phyloP scores from a whole-genome alignment of 306 rosid species.

The Erythrophleum fordii region DNA sequence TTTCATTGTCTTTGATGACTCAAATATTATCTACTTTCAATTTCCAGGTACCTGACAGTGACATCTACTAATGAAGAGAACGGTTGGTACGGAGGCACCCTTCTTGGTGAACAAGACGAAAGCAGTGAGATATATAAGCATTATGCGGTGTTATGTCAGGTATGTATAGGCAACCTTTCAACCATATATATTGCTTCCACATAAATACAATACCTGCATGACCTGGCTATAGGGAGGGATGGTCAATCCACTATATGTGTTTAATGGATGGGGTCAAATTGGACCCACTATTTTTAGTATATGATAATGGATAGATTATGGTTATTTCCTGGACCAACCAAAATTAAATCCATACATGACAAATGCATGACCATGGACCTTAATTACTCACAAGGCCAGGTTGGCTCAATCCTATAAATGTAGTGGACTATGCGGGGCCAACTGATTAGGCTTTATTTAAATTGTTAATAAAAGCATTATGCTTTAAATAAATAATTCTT shows the following conservation, averaged over 20 bases:
- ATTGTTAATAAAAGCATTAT: too few species aligned
- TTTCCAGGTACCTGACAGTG: conserved; percentile 73
- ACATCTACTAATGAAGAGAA: conserved; percentile 75
- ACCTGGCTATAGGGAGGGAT: background rate
- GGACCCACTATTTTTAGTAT: too few species aligned
- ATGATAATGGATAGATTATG: too few species aligned
- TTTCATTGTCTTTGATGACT: conserved; percentile 9
- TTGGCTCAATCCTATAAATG: too few species aligned
- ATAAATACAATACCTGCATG: background rate
- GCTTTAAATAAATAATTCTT: too few species aligned
- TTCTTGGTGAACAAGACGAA: conserved; percentile 88
- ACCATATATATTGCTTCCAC: background rate
- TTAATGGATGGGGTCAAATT: too few species aligned
- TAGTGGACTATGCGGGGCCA: too few species aligned
- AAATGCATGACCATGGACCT: too few species aligned
- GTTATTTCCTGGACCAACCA: too few species aligned
- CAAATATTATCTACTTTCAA: conserved; percentile 25
- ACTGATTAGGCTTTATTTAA: too few species aligned
- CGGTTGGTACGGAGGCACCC: conserved; percentile 94
- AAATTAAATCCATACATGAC: too few species aligned
- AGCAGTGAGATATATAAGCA: conserved; percentile 86
- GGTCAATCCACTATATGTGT: background rate
- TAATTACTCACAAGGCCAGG: too few species aligned
- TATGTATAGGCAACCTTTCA: background rate
- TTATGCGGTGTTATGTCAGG: conserved; percentile 76